Evolutionary conservation across 2,329 filamentous ascomycete genomes (phyloP).

Genomic region (Clonostachys rhizophaga): DNA sequence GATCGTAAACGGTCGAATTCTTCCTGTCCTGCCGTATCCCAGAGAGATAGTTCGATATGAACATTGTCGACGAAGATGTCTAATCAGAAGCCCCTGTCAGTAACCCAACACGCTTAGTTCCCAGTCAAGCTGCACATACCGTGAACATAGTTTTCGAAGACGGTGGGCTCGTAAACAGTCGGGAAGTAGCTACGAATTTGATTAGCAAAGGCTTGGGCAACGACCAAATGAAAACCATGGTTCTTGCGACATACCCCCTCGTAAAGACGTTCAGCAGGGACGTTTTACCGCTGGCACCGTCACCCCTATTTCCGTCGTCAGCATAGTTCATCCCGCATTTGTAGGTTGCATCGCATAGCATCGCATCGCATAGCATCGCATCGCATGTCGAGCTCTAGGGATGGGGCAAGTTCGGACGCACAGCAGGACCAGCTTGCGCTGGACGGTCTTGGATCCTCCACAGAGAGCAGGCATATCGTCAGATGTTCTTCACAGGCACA

Average conservation of each 20-base stretch:
- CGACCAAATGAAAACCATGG: neutral
- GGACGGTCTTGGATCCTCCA: slow-evolving; percentile 76
- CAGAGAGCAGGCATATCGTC: slow-evolving; percentile 34
- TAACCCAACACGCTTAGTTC: neutral
- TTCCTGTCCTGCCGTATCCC: slow-evolving; percentile 98
- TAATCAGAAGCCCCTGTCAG: slow-evolving; percentile 21
- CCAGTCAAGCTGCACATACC: slow-evolving; percentile 47
- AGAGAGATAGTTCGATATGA: slow-evolving; percentile 94
- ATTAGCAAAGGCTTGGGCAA: slow-evolving; percentile 5
- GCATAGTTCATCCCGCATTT: neutral
- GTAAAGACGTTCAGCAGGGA: slow-evolving; percentile 98
- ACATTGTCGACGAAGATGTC: slow-evolving; percentile 98
- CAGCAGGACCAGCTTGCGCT: slow-evolving; percentile 95
- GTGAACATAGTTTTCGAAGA: slow-evolving; percentile 99
- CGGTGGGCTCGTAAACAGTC: slow-evolving; percentile 96
- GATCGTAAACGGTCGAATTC: slow-evolving; percentile 96
- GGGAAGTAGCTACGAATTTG: slow-evolving; percentile 72
- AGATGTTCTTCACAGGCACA: too few relatives aligned
- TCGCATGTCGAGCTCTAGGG: too few relatives aligned
- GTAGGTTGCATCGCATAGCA: too few relatives aligned
- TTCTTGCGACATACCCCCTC: slow-evolving; percentile 65
- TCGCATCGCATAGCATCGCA: too few relatives aligned
- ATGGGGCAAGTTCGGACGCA: slow-evolving; percentile 24
- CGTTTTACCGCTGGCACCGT: slow-evolving; percentile 96
- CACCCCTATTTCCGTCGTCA: slow-evolving; percentile 56